Evolutionary conservation across 1,284 basidiomycete genomes (phyloP), one percentile per base, ranked within the genome.

Genomic region (Thecaphora thlaspeos): DNA sequence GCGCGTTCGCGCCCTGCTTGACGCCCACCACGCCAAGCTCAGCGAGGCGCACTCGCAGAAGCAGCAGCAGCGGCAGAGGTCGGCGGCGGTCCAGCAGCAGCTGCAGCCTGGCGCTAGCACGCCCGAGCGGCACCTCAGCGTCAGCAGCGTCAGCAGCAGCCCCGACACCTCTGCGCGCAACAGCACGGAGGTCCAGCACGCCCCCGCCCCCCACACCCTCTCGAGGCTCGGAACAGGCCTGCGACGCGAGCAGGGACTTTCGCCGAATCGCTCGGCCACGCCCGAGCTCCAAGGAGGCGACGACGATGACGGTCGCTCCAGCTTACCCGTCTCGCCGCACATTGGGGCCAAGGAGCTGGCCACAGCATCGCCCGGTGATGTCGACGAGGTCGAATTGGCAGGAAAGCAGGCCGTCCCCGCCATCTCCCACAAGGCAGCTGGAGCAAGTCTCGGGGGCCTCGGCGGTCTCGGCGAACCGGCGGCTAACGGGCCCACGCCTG

Each of bases 1-100:
- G 5, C 65, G 61, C n/a, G 70, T 76, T 4, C 52, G 64, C 2
- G 69, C 65, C 2, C 48, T 71, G 15, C 54, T 75, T 21, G 63
- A 72, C 30, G 61, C 61, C 30, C 71, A 75, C 39, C 41, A 72
- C 32, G 56, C 68, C 43, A 58, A 60, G 47, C 43, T 73, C 22
- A 48, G 44, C 10, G 43, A 43, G 32, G 32, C 15, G 7, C 32
- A 34, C 11, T 15, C 9, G 15, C 32, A 34, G 32, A 34, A 11
- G 15, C 11, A 34, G 11, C n/a, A n/a, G n/a, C n/a, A n/a, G n/a
- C n/a, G n/a, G n/a, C n/a, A n/a, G n/a, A n/a, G n/a, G n/a, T n/a
- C n/a, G n/a, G n/a, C n/a, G n/a, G n/a, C n/a, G n/a, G n/a, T n/a
- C n/a, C n/a, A n/a, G n/a, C n/a, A n/a, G n/a, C n/a, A n/a, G n/a